Conservation (phyloP, 129 eudicot genomes). For the Centella asiatica region DNA sequence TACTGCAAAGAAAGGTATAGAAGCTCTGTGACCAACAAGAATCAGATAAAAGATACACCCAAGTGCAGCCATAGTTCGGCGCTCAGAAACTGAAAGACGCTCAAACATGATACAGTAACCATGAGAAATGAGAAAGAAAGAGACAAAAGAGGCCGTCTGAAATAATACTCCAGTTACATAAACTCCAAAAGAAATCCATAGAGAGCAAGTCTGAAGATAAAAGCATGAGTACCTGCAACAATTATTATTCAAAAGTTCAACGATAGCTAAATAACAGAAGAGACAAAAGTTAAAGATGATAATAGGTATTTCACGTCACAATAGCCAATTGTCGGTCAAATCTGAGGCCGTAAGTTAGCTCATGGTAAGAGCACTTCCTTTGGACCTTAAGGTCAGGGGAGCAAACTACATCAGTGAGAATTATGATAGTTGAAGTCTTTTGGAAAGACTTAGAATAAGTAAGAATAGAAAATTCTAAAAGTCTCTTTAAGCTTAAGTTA, state of each 20-base stretch:
- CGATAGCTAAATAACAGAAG: not conserved
- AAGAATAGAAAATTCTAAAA: no score
- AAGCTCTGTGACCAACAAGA: slow-evolving; percentile 88
- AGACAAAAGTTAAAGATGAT: not conserved
- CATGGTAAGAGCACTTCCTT: no score
- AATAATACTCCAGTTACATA: slow-evolving; percentile 85
- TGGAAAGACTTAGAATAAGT: no score
- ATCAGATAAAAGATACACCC: slow-evolving; percentile 70
- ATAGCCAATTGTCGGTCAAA: no score
- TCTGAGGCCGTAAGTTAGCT: no score
- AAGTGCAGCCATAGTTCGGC: slow-evolving; percentile 60
- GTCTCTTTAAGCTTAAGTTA: no score
- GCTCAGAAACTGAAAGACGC: slow-evolving; percentile 67
- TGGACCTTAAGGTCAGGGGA: no score
- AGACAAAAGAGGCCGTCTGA: slow-evolving; percentile 74
- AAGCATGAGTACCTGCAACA: slow-evolving; percentile 88
- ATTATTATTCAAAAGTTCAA: not conserved
- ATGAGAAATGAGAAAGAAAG: slow-evolving; percentile 73
- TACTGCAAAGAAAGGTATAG: slow-evolving; percentile 92
- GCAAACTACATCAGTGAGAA: no score
- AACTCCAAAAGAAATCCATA: slow-evolving; percentile 97
- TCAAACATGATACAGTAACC: slow-evolving; percentile 95
- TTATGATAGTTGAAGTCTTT: no score
- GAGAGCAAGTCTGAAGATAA: slow-evolving; percentile 68
- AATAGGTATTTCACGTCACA: not conserved